Evolutionary conservation across 306 rosid species (phyloP).

Genomic region (Prinsepia uniflora): DNA sequence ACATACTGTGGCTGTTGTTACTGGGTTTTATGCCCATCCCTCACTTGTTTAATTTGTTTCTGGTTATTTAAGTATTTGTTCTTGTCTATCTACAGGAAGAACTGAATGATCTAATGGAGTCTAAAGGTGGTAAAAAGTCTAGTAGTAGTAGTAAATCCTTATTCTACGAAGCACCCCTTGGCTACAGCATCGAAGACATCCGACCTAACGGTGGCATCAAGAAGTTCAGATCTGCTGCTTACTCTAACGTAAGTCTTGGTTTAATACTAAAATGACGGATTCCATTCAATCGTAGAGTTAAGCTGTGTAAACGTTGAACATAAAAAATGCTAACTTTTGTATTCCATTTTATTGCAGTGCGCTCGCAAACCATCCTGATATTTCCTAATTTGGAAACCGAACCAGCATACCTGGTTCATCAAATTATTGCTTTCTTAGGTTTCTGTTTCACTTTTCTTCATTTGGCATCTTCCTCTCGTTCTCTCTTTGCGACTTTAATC

Average conservation of each 20-base stretch:
- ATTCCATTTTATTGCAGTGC: conserved; percentile 47
- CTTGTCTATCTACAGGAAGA: conserved; percentile 10
- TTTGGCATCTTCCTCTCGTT: conserved; percentile 36
- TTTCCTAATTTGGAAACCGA: conserved; percentile 16
- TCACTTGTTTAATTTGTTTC: background rate
- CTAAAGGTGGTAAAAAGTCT: conserved; percentile 78
- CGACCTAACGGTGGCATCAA: conserved; percentile 82
- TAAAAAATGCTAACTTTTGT: conserved; percentile 2
- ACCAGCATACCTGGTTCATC: conserved; percentile 14
- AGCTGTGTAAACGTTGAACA: background rate
- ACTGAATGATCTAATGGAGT: conserved; percentile 74
- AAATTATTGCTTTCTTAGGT: conserved; percentile 16
- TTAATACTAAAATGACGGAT: background rate
- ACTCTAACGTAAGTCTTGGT: conserved; percentile 60
- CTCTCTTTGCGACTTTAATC: conserved; percentile 29
- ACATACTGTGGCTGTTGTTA: background rate
- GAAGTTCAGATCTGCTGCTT: conserved; percentile 89
- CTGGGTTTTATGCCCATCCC: background rate
- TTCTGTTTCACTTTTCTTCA: conserved; percentile 33
- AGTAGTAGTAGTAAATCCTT: conserved; percentile 64
- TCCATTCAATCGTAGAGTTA: too few relatives aligned
- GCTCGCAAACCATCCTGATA: conserved; percentile 89
- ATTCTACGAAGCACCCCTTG: conserved; percentile 83
- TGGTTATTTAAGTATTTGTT: background rate
- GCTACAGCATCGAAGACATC: conserved; percentile 83